Evolutionary conservation across 1,139 yeast species (phyloP), one percentile per base, ranked within the genome.

Genomic region (Sugiyamaella sp.): DNA sequence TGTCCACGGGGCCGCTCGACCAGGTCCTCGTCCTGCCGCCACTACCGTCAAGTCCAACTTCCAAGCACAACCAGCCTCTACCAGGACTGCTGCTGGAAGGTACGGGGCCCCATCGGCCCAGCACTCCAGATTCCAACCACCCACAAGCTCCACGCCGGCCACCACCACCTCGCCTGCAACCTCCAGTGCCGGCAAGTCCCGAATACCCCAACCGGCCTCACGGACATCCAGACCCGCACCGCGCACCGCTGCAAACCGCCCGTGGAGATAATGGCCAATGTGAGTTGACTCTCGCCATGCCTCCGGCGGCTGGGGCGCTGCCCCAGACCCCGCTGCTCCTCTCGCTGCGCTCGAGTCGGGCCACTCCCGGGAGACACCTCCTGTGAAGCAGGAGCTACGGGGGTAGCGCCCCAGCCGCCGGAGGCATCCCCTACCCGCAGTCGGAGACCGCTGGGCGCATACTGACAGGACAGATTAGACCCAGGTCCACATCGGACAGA

Each of bases 251-350:
- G 22, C 25, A 1, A 9, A 37, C 24, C 52, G 39, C 20, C 35
- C 39, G n/a, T 49, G 52, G 52, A 42, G 48, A 35, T 49, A 37
- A 33, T 24, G 12, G 8, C 14, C n/a, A 24, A 25, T 16, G 69
- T 69, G 73, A 71, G 66, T 69, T 69, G 71, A 6, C 5, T 10
- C 10, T 10, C 9, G 29, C 29, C 29, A 24, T 24, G 29, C n/a
- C n/a, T n/a, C n/a, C n/a, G n/a, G n/a, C n/a, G n/a, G n/a, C n/a
- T n/a, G n/a, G n/a, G n/a, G n/a, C n/a, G n/a, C n/a, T n/a, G n/a
- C n/a, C n/a, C n/a, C n/a, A n/a, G n/a, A n/a, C n/a, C n/a, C n/a
- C n/a, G n/a, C n/a, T n/a, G n/a, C n/a, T n/a, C n/a, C n/a, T n/a
- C n/a, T n/a, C n/a, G n/a, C n/a, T n/a, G n/a, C n/a, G n/a, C n/a